phyloP scores from a whole-genome alignment of 2,329 filamentous ascomycete genomes.

The Claviceps maximensis region DNA sequence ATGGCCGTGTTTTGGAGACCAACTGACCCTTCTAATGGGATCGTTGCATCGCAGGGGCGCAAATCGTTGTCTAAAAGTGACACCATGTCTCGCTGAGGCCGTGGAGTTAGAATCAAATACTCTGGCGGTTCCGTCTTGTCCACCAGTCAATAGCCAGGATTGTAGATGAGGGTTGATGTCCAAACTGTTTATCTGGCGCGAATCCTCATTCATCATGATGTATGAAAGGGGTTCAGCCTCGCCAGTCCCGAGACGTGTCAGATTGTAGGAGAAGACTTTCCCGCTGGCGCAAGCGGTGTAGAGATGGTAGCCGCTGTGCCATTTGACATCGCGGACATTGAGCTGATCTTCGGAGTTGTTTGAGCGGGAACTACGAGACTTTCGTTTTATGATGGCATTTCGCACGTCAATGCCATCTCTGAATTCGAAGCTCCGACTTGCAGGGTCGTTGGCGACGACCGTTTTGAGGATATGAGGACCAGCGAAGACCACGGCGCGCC shows the following conservation, averaged over 20 bases:
- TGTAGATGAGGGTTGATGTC: slow-evolving; percentile 48
- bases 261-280: slow-evolving; percentile 51
- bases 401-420: slow-evolving; percentile 46
- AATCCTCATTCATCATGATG: slow-evolving; percentile 46
- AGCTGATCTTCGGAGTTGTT: slow-evolving; percentile 40
- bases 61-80: slow-evolving; percentile 36
- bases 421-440: slow-evolving; percentile 27
- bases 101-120: slow-evolving; percentile 43
- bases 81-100: slow-evolving; percentile 33
- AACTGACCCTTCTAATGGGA: slow-evolving; percentile 47
- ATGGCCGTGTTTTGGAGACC: slow-evolving; percentile 49
- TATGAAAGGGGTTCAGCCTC: slow-evolving; percentile 35
- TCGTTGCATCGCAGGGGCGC: slow-evolving; percentile 26
- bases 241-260: slow-evolving; percentile 34
- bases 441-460: slow-evolving; percentile 36
- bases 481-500: slow-evolving; percentile 41
- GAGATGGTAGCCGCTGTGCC: slow-evolving; percentile 40
- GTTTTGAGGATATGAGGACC: slow-evolving; percentile 49
- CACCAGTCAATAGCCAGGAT: slow-evolving; percentile 46
- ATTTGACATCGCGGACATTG: slow-evolving; percentile 50
- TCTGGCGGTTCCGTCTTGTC: slow-evolving; percentile 50
- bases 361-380: slow-evolving; percentile 26
- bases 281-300: slow-evolving; percentile 52
- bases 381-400: slow-evolving; percentile 38
- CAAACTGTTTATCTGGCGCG: slow-evolving; percentile 49